Conservation (phyloP, 495 filamentous ascomycete genomes). For the Podospora anserina region DNA sequence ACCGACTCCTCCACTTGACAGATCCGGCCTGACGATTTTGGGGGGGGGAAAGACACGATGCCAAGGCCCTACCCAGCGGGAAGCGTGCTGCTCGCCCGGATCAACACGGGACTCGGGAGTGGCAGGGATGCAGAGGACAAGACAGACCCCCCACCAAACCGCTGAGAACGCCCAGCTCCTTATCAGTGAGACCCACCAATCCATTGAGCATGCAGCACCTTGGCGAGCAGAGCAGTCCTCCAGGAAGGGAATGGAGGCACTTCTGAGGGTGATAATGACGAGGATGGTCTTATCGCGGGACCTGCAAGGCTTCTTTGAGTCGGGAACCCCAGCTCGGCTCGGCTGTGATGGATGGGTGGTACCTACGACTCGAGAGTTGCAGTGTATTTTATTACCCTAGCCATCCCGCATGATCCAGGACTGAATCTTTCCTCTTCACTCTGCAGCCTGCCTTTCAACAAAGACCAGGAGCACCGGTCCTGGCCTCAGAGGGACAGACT, state of each 20-base stretch:
- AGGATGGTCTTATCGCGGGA: slow-evolving; percentile 21
- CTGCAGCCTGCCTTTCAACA: slow-evolving; percentile 9
- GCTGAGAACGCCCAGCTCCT: slow-evolving; percentile 16
- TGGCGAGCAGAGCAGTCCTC: slow-evolving; percentile 19
- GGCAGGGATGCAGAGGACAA: background rate
- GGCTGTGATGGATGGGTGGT: slow-evolving; percentile 1
- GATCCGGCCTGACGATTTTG: background rate
- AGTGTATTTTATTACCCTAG: slow-evolving; percentile 27
- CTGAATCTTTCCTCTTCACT: slow-evolving; percentile 12
- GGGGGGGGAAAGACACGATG: background rate
- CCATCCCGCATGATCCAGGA: slow-evolving; percentile 19
- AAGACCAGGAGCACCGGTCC: slow-evolving; percentile 2
- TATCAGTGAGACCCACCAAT: slow-evolving; percentile 22
- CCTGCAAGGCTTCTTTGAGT: background rate
- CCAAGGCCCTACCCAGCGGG: background rate
- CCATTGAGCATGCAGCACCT: slow-evolving; percentile 15
- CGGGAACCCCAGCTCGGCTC: slow-evolving; percentile 9
- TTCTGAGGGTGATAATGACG: slow-evolving; percentile 12
- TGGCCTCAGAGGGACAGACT: slow-evolving; percentile 9
- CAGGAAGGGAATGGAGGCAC: slow-evolving; percentile 23
- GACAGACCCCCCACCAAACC: background rate
- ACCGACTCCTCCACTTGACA: background rate
- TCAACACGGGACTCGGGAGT: slow-evolving; percentile 17
- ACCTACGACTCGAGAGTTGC: slow-evolving; percentile 5
- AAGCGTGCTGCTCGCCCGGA: background rate